Percentiles rank a stretch among this genome's conserved stretches.
phyloP scores from a whole-genome alignment of 495 filamentous ascomycete genomes.

The Neurospora sp. region DNA sequence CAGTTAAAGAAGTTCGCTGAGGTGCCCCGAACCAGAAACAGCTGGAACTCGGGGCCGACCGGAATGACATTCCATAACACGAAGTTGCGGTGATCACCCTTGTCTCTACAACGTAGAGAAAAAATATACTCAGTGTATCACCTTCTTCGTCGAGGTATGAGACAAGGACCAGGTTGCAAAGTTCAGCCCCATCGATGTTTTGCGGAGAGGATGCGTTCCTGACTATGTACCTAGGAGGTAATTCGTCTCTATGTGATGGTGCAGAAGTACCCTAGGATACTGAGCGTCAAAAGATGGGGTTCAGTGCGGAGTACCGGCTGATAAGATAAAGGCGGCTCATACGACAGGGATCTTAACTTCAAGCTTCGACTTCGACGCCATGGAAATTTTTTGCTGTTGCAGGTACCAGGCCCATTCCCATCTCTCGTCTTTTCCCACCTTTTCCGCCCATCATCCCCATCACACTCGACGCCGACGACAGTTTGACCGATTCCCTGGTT shows the following conservation, averaged over 20 bases:
- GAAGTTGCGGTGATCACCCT: background rate
- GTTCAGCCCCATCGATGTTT: background rate
- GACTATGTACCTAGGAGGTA: background rate
- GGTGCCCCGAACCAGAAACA: background rate
- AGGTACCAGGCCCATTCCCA: constrained; percentile 7
- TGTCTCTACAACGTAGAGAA: background rate
- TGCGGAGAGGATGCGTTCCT: background rate
- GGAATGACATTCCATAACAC: background rate
- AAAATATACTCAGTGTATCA: background rate
- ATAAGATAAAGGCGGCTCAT: background rate
- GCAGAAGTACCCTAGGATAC: background rate
- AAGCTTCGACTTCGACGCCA: background rate
- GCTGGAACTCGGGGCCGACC: background rate
- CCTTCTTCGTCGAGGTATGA: background rate
- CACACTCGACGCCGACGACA: background rate
- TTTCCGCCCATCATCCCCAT: background rate
- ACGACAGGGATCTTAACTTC: background rate
- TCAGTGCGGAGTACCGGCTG: background rate
- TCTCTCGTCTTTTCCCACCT: background rate
- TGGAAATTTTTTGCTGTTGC: constrained; percentile 2
- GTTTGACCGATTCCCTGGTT: background rate
- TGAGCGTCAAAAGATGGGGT: background rate
- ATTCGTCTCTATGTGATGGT: background rate
- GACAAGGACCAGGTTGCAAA: background rate
- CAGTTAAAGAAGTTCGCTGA: background rate